A percentile compares a stretch with the other conserved stretches of the same genome.
These are phyloP conservation scores for Phaeomoniella chlamydospora DNA, from an alignment of 2,329 filamentous ascomycete species.

Conservation along the genomic window DNA sequence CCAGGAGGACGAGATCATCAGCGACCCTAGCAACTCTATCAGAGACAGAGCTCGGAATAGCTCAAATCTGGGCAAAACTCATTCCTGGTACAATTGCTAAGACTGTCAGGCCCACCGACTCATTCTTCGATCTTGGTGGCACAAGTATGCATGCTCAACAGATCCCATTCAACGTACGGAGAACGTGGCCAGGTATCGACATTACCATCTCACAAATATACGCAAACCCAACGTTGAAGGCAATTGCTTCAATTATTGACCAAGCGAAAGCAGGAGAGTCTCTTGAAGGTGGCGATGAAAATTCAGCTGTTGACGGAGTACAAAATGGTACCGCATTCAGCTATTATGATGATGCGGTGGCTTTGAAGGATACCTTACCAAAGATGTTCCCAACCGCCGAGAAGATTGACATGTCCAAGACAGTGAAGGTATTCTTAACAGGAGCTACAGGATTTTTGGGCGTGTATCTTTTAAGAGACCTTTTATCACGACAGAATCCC, in stretches of 20 bases:
- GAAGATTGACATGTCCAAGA: constrained; percentile 13
- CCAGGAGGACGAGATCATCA: constrained; percentile 33
- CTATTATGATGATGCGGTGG: constrained; percentile 36
- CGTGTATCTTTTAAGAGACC: constrained; percentile 60
- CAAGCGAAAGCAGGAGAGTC: constrained; percentile 16
- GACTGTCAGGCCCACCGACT: constrained; percentile 47
- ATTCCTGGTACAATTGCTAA: constrained; percentile 53
- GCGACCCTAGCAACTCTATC: constrained; percentile 29
- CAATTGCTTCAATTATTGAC: constrained; percentile 39
- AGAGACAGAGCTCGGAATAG: constrained; percentile 50
- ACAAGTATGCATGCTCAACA: constrained; percentile 72
- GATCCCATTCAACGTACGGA: constrained; percentile 57
- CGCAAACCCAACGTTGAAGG: constrained; percentile 47
- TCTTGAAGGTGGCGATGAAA: constrained; percentile 24
- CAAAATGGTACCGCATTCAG: constrained; percentile 25
- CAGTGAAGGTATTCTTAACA: constrained; percentile 61
- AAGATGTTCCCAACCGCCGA: constrained; percentile 18
- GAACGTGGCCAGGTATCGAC: constrained; percentile 46
- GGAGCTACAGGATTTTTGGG: constrained; percentile 86
- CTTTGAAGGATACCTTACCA: constrained; percentile 35
- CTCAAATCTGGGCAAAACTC: constrained; percentile 59
- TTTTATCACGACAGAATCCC: constrained; percentile 47
- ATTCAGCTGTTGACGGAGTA: constrained; percentile 12
- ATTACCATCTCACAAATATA: constrained; percentile 60
- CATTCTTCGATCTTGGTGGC: constrained; percentile 69